A percentile compares a stretch with the other conserved stretches of the same genome.
Conservation (phyloP, 2,329 filamentous ascomycete genomes). For the Paradendryphiella salina region DNA sequence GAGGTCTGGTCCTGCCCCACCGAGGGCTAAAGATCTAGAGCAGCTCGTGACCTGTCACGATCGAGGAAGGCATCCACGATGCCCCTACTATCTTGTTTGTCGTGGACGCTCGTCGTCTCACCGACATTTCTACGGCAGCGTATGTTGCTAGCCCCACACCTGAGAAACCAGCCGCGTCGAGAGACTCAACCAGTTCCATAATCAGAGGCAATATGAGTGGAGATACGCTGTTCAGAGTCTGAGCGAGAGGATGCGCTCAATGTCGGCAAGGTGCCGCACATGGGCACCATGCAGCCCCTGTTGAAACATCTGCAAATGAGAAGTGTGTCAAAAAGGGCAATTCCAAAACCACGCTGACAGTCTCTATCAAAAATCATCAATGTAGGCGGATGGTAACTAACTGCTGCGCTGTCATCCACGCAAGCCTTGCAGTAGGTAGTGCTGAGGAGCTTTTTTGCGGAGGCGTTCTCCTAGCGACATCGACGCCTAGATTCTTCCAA, state of each 20-base stretch:
- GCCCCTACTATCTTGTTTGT: constrained; percentile 9
- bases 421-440: constrained; percentile 24
- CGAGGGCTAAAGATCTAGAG: constrained; percentile 10
- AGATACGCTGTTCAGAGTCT: constrained; percentile 15
- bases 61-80: constrained; percentile 1
- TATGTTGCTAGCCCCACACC: constrained; percentile 25
- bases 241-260: constrained; percentile 21
- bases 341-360: constrained; percentile 25
- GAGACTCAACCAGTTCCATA: constrained; percentile 16
- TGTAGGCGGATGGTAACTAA: constrained; percentile 16
- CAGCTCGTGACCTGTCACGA: constrained; percentile 9
- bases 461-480: constrained; percentile 2
- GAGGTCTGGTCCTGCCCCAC: constrained; percentile 11
- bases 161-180: constrained; percentile 10
- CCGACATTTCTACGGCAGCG: constrained; percentile 38
- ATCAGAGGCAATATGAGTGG: constrained; percentile 32
- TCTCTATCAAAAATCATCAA: constrained; percentile 1
- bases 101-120: constrained; percentile 21
- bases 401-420: constrained; percentile 17
- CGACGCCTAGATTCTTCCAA: background rate
- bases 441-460: constrained; percentile 9
- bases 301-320: constrained; percentile 34
- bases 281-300: constrained; percentile 20
- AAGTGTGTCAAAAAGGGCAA: constrained; percentile 21
- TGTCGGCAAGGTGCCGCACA: constrained; percentile 27